Evolutionary conservation across 140 eudicot genomes (phyloP).

Genomic region (Cichorium intybus): DNA sequence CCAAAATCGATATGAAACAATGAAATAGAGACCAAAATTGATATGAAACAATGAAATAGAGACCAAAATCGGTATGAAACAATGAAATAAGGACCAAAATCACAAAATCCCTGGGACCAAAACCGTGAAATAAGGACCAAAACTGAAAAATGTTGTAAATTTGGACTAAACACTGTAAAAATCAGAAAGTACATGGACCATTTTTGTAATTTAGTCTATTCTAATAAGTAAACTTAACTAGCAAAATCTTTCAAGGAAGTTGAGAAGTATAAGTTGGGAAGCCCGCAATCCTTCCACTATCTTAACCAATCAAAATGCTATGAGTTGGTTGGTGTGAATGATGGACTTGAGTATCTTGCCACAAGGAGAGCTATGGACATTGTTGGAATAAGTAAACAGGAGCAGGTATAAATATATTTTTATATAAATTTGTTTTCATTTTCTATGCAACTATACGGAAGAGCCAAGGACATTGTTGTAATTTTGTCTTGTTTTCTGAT

Average conservation of each 20-base stretch:
- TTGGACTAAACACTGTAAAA: background rate
- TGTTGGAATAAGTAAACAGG: conserved; percentile 89
- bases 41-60: too few relatives aligned
- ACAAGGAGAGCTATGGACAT: conserved; percentile 98
- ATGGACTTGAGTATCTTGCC: conserved; percentile 90
- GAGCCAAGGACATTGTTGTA: background rate
- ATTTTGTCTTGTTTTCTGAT: conserved; percentile 13
- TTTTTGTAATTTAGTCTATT: background rate
- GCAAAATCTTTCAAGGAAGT: conserved; percentile 64
- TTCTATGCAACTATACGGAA: background rate
- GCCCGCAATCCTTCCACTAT: conserved; percentile 90
- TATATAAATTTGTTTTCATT: background rate
- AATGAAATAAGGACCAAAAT: background rate
- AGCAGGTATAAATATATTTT: conserved; percentile 61
- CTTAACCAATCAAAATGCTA: conserved; percentile 97
- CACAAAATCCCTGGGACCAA: background rate
- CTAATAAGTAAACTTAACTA: conserved; percentile 3
- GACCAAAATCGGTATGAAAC: too few relatives aligned
- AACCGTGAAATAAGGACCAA: background rate
- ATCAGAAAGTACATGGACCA: background rate
- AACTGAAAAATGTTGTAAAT: background rate
- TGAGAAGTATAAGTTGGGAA: conserved; percentile 81
- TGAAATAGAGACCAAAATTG: too few relatives aligned
- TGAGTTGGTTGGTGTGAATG: conserved; percentile 83
- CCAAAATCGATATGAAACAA: too few relatives aligned